Evolutionary conservation across 169 alveolate species (phyloP), one percentile per base, ranked within the genome.

Genomic region (Plasmodium cynomolgi): DNA sequence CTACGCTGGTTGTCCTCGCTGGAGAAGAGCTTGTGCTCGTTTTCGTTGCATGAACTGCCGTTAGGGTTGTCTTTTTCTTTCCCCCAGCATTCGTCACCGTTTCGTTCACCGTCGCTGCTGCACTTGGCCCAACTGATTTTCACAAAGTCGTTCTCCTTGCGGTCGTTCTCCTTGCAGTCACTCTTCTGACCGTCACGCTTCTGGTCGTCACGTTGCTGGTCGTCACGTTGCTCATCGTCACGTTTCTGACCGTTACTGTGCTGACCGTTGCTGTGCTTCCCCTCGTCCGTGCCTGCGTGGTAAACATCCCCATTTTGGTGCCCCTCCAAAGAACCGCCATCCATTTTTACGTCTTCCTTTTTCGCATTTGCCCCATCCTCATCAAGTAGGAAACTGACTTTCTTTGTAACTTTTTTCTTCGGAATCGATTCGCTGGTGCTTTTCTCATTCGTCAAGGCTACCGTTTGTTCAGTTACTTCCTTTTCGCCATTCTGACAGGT

Each of bases 381-480:
- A 58, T 86, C 93, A 23, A 75, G 91, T n/a, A 39, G 26, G 72
- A 86, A 86, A 54, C 86, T 86, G 29, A 86, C 93, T 44, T 75
- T 86, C 68, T 86, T 86, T 20, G 81, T 84, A 39, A 75, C 58
- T 56, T 86, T 86, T 39, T 50, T 86, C 81, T 77, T 77, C 71
- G 41, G 29, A 5, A 20, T 54, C 13, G 93, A 56, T 77, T 86
- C 93, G n/a, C 31, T 77, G 4, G 71, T 31, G 34, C 44, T 39
- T 15, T 77, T 62, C 11, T 33, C 54, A 15, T 37, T 41, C 34
- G 80, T 62, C 41, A 58, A 15, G 44, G 34, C 44, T 83, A 1
- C 6, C 50, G 5, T 11, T 37, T 31, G 6, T 62, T 85, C 80
- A 68, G 56, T 41, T 8, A 54, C 41, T 26, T 54, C 47, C 23